Conservation (phyloP, 331 rosid genomes). For the Phaseolus coccineus region DNA sequence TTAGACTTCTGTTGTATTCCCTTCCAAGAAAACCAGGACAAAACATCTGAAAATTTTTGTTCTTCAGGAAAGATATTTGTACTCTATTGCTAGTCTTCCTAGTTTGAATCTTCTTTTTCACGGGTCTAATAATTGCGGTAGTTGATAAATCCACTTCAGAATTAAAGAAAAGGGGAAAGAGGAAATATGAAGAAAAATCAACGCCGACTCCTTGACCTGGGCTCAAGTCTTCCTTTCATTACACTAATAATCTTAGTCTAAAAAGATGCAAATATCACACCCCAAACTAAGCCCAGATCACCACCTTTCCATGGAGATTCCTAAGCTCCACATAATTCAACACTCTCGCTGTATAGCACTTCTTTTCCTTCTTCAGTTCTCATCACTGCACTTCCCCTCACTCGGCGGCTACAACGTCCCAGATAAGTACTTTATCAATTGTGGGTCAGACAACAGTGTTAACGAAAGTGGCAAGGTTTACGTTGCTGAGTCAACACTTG, state of each 20-base stretch:
- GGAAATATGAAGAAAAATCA: conserved; percentile 25
- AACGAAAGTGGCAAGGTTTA: neutral
- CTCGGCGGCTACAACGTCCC: conserved; percentile 40
- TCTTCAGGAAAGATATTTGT: no score
- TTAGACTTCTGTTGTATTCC: neutral
- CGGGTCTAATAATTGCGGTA: neutral
- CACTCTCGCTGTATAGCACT: conserved; percentile 22
- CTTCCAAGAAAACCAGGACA: conserved; percentile 16
- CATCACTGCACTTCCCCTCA: conserved; percentile 38
- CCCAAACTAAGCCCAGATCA: neutral
- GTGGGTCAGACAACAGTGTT: conserved; percentile 51
- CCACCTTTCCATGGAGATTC: conserved; percentile 41
- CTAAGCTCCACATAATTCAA: neutral
- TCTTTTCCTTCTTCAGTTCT: conserved; percentile 35
- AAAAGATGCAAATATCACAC: neutral
- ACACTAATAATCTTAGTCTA: neutral
- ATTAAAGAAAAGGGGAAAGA: neutral
- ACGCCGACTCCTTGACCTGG: conserved; percentile 36
- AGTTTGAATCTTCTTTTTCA: neutral
- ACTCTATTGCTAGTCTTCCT: no score
- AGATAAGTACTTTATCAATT: conserved; percentile 55
- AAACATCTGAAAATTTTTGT: neutral
- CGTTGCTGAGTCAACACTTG: conserved; percentile 42
- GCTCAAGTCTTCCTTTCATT: conserved; percentile 14
- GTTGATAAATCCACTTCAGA: conserved; percentile 38